A percentile compares a stretch with the other conserved stretches of the same genome.
These are phyloP conservation scores for Fusarium mexicanum DNA, from an alignment of 2,329 filamentous ascomycete genomes.

Conservation along the genomic window DNA sequence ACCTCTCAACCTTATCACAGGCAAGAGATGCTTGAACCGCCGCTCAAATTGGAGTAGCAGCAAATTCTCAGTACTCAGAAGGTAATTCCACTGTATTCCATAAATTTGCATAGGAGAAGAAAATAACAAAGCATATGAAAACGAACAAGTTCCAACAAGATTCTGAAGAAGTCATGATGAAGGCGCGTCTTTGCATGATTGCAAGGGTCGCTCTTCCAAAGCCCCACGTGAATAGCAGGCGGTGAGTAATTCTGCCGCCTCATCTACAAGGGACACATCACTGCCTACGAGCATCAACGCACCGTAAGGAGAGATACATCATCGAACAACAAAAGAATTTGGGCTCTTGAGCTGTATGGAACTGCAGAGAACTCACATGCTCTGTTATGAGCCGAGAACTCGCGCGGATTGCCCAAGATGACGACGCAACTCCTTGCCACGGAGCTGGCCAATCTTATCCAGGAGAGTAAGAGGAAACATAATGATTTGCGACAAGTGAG, in stretches of 20 bases:
- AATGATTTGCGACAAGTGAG: constrained; percentile 84
- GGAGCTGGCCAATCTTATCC: constrained; percentile 89
- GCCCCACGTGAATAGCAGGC: constrained; percentile 42
- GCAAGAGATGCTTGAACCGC: background rate
- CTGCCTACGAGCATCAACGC: constrained; percentile 36
- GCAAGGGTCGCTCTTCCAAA: background rate
- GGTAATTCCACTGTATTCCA: background rate
- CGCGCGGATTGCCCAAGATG: constrained; percentile 65
- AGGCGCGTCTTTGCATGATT: constrained; percentile 1
- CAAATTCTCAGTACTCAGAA: background rate
- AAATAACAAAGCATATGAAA: background rate
- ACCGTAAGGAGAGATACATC: constrained; percentile 25
- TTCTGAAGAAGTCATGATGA: constrained; percentile 7
- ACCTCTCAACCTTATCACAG: background rate
- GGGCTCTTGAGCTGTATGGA: constrained; percentile 42
- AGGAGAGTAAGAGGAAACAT: constrained; percentile 96
- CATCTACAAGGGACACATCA: constrained; percentile 46
- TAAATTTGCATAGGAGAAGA: background rate
- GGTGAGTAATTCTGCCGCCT: constrained; percentile 45
- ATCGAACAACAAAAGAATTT: constrained; percentile 21
- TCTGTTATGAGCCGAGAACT: constrained; percentile 39
- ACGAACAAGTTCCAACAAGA: background rate
- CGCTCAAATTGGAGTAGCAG: too few species aligned
- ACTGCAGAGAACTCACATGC: constrained; percentile 30
- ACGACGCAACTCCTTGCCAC: constrained; percentile 89